phyloP scores from a whole-genome alignment of 129 eudicot species.

The carrot (Daucus carota) region DH1_v3.0 NC_030386.2:30348001-30348500 shows the following conservation, averaged over 20 bases:
- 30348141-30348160: neutral
- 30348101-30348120: neutral
- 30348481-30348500: conserved; percentile 24
- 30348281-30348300: conserved; percentile 48
- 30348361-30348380: neutral
- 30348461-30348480: conserved; percentile 71
- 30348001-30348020: neutral
- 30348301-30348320: neutral
- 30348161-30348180: neutral
- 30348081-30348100: too few relatives aligned
- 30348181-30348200: neutral
- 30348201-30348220: conserved; percentile 17
- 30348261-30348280: conserved; percentile 37
- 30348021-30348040: too few relatives aligned
- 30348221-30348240: conserved; percentile 14
- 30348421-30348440: conserved; percentile 26
- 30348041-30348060: too few relatives aligned
- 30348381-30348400: neutral
- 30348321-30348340: neutral
- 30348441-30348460: conserved; percentile 51
- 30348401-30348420: conserved; percentile 60
- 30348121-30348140: neutral
- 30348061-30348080: too few relatives aligned
- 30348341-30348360: neutral
- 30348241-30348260: conserved; percentile 6